phyloP scores from a whole-genome alignment of 371 early-diverging fungal genomes.

The Conidiobolus incongruus region DNA sequence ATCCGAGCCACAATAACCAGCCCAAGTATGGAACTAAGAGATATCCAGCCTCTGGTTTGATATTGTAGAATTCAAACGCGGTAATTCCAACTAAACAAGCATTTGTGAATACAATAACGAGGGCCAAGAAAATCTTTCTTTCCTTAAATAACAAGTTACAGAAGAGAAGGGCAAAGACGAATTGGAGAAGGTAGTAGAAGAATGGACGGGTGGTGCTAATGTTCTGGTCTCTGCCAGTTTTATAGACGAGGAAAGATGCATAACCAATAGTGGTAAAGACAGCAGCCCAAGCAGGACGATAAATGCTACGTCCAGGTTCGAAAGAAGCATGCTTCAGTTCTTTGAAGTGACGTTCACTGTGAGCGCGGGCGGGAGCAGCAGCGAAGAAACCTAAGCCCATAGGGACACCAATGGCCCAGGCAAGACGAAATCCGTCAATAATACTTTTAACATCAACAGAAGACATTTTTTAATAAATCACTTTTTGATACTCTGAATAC shows the following conservation, averaged over 20 bases:
- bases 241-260: constrained; percentile 1
- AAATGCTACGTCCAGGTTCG: neutral
- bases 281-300: no score
- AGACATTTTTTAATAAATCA: no score
- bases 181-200: neutral
- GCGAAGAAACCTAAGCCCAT: no score
- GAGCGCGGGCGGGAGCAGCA: no score
- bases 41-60: neutral
- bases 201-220: neutral
- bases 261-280: neutral
- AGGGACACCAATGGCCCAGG: no score
- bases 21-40: neutral
- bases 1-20: neutral
- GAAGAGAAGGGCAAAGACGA: neutral
- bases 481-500: no score
- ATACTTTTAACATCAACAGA: no score
- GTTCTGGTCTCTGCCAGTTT: neutral
- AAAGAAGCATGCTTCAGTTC: no score
- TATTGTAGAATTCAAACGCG: neutral
- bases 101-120: neutral
- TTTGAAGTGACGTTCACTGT: no score
- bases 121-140: neutral
- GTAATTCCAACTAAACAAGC: neutral
- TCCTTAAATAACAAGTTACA: neutral
- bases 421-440: no score